Base-by-base conservation (phyloP, 768 basidiomycete species). In the Tricholoma terreum region DNA sequence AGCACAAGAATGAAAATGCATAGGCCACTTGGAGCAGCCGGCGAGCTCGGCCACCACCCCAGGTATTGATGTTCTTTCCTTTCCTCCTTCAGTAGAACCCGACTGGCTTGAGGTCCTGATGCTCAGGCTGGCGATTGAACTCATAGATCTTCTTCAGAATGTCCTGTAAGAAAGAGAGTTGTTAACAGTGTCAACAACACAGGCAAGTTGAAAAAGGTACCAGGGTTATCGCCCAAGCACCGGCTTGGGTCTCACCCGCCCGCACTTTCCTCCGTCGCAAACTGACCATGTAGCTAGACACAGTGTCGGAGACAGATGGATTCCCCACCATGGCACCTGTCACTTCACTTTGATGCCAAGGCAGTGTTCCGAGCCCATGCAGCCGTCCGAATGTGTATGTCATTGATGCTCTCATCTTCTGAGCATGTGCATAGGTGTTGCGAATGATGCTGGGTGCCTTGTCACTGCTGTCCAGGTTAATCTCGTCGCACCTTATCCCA, bases 351-450 rank as follows among this genome's bases (percentile, higher is more conserved):
- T 56, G 50, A 36, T 71, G 66, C 74, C 74, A 75, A 6, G 52
- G 59, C n/a, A 66, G 42, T 6, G 57, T 60, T 12, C 72, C 65
- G 3, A 70, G 58, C 0, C 67, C 64, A 35, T 57, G 56, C 3
- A 68, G 45, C 11, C 54, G 53, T 12, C 61, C 61, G 57, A 69
- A 70, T 10, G 43, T 62, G 59, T 67, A 66, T 0, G 63, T 65
- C 46, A 61, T 59, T 17, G 68, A 60, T 6, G 73, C 74, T 1
- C 69, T 50, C 66, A 76, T 72, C 46, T 75, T 75, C 6, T 75
- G 74, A 0, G 74, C 73, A 67, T 75, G 69, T 2, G 34, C 34
- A 35, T 35, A 35, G 34, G 34, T 35, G 2, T 5, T 35, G 4
- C 34, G 12, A 35, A 35, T 7, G 8, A 14, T 35, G 12, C 34